Percentiles rank a stretch among this genome's conserved stretches.
Evolutionary conservation across 805 yeast genomes (phyloP).

Genomic region (Starmerella asiatica): DNA sequence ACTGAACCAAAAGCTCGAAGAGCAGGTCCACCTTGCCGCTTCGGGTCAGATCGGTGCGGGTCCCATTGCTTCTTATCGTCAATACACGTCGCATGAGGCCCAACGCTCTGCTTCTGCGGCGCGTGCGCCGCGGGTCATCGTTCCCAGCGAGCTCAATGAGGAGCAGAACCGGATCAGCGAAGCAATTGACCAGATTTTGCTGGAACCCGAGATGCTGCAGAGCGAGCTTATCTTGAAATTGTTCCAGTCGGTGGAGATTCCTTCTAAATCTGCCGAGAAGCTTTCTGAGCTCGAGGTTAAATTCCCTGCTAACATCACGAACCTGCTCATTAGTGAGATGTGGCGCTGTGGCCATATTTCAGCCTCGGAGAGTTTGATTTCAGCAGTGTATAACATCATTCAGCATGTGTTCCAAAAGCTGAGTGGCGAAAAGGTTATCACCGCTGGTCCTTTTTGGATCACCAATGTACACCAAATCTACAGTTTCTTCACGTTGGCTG

Average conservation of each 20-base stretch:
- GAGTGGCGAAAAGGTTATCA: conserved; percentile 74
- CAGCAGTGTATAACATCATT: conserved; percentile 74
- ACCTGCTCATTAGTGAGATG: conserved; percentile 87
- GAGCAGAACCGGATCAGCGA: conserved; percentile 39
- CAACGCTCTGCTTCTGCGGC: not conserved
- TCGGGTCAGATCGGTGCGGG: conserved; percentile 18
- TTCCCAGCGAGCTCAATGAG: conserved; percentile 17
- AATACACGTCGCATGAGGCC: conserved; percentile 6
- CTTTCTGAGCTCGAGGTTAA: conserved; percentile 78
- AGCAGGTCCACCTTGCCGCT: conserved; percentile 22
- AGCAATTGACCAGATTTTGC: conserved; percentile 57
- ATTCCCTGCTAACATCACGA: conserved; percentile 91
- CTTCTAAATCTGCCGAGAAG: conserved; percentile 70
- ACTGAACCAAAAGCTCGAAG: conserved; percentile 22
- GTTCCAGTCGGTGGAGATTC: conserved; percentile 62
- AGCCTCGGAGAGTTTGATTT: conserved; percentile 81
- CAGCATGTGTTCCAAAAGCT: conserved; percentile 69
- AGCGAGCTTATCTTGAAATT: conserved; percentile 28
- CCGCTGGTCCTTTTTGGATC: conserved; percentile 94
- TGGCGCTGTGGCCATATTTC: conserved; percentile 92
- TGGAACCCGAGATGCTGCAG: conserved; percentile 12
- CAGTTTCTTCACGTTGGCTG: conserved; percentile 90
- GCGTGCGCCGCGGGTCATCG: conserved; percentile 2
- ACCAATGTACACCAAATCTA: conserved; percentile 91
- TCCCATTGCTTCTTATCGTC: conserved; percentile 10